These are phyloP conservation scores for Apiospora saccharicola DNA, from an alignment of 2,329 filamentous ascomycete genomes.

Conservation along the genomic window DNA sequence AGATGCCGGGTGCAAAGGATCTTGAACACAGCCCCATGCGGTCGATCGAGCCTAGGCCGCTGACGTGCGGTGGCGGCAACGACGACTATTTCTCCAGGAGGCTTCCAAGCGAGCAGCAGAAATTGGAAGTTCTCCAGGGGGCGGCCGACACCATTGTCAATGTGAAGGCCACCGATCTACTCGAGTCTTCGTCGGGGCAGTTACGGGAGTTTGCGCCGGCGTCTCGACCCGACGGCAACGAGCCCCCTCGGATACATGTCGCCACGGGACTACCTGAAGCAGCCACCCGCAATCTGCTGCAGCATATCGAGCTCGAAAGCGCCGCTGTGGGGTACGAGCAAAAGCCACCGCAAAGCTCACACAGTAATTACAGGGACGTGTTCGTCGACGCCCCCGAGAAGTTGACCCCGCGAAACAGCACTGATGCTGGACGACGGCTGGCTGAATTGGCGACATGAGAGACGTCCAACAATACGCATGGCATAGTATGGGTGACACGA, in stretches of 20 bases:
- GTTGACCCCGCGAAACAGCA: background rate
- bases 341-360: background rate
- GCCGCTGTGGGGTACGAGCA: background rate
- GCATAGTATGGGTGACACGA: background rate
- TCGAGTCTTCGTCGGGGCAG: background rate
- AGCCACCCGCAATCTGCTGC: background rate
- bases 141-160: constrained; percentile 21
- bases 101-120: background rate
- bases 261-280: background rate
- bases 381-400: background rate
- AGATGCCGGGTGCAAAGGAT: background rate
- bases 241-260: background rate
- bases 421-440: background rate
- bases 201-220: background rate
- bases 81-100: background rate
- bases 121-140: background rate
- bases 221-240: background rate
- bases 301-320: background rate
- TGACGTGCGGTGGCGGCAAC: background rate
- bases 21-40: background rate
- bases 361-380: background rate
- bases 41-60: background rate
- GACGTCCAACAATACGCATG: background rate
- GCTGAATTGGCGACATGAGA: background rate
- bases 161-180: background rate